Evolutionary conservation across 805 yeast species (phyloP), one percentile per base, ranked within the genome.

Genomic region (Cyberlindnera misumaiensis): DNA sequence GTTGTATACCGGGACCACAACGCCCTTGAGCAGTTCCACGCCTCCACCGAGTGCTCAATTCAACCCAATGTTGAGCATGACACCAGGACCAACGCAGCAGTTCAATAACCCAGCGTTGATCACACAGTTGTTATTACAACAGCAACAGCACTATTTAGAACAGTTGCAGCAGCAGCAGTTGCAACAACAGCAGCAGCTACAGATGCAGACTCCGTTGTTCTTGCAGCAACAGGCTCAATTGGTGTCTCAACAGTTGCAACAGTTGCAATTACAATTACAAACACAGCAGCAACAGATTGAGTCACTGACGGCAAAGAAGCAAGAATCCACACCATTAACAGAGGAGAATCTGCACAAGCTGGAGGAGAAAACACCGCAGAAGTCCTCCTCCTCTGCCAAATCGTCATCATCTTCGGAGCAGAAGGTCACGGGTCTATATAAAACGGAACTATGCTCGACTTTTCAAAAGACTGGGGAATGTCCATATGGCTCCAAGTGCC

Each of bases 401-500:
- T 20, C 24, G 24, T 20, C 24, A 8, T 20, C 24, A 20, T 20
- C 24, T 8, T 20, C 24, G 24, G 24, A 20, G 24, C 5, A 20
- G 8, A 20, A 20, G 24, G 8, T 8, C 58, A 78, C 84, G 25
- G 82, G 75, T 47, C 69, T 88, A 29, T 88, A 86, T 73, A 88
- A 88, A 64, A 89, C 97, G 0, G 97, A 88, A 60, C 69, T 89
- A 40, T 88, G 97, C 60, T 82, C 80, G 29, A 80, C 89, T 18
- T 88, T 71, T 57, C 74, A 77, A 55, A 77, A 74, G 51, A 72
- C 76, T 47, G 83, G 84, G 17, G 53, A 59, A 36, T 88, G 97
- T 59, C 95, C 95, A 12, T 88, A 88, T 58, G 95, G 95, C 2
- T 72, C 74, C 47, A 88, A 88, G 65, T 88, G 97, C 60, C 96